Conservation (phyloP, 805 yeast species). For the Saccharomycopsis selenospora region DNA sequence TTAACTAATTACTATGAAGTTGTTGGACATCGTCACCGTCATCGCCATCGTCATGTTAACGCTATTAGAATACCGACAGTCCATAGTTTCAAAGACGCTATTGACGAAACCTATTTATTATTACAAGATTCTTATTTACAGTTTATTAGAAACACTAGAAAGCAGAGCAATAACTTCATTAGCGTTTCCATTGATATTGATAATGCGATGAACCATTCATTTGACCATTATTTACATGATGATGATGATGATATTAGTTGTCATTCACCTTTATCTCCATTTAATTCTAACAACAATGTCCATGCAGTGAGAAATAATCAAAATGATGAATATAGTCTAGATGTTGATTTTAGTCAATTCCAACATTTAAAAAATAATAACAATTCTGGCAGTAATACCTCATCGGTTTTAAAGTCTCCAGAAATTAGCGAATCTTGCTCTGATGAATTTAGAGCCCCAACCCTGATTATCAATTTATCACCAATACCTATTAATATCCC, state of each 20-base stretch:
- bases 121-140: conserved; percentile 20
- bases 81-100: conserved; percentile 10
- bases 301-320: neutral
- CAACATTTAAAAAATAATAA: neutral
- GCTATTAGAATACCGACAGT: conserved; percentile 7
- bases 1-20: conserved; percentile 5
- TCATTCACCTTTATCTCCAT: neutral
- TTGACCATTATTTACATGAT: too few relatives aligned
- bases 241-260: too few relatives aligned
- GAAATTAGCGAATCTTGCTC: neutral
- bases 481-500: too few relatives aligned
- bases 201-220: too few relatives aligned
- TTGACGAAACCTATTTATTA: conserved; percentile 13
- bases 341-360: neutral
- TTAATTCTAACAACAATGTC: neutral
- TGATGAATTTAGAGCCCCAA: neutral
- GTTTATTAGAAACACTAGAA: conserved; percentile 14
- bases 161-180: conserved; percentile 10
- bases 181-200: neutral
- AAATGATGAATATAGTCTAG: neutral
- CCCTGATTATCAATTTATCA: neutral
- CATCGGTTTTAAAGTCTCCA: neutral
- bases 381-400: neutral
- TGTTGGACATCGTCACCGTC: neutral
- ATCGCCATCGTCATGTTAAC: too few relatives aligned